These are phyloP conservation scores for Phytophthora fragariaefolia DNA, from an alignment of 352 stramenopile species.

Conservation along the genomic window DNA sequence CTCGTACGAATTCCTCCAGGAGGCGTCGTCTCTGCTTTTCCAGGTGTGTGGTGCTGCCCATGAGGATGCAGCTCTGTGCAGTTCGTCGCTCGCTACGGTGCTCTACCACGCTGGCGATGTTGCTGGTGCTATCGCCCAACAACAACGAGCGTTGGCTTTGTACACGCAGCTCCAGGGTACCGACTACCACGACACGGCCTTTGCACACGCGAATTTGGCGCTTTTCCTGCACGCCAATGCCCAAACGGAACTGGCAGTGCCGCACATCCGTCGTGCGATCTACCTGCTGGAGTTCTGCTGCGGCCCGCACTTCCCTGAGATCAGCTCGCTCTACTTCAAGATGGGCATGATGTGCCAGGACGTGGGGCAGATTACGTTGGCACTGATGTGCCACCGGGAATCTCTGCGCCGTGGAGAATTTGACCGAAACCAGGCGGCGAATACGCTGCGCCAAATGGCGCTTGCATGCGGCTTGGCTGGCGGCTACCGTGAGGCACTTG, in stretches of 20 bases:
- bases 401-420: slow-evolving; percentile 88
- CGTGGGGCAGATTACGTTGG: slow-evolving; percentile 83
- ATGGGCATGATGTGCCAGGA: slow-evolving; percentile 96
- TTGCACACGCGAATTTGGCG: slow-evolving; percentile 91
- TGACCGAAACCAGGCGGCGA: slow-evolving; percentile 86
- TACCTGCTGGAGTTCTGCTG: slow-evolving; percentile 94
- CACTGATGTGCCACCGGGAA: slow-evolving; percentile 90
- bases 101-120: slow-evolving; percentile 93
- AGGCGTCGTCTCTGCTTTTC: slow-evolving; percentile 93
- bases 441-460: slow-evolving; percentile 90
- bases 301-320: slow-evolving; percentile 91
- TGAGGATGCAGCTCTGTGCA: slow-evolving; percentile 92
- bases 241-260: slow-evolving; percentile 85
- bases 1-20: slow-evolving; percentile 88
- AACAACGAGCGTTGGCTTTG: slow-evolving; percentile 91
- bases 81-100: slow-evolving; percentile 92
- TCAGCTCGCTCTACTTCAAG: slow-evolving; percentile 92
- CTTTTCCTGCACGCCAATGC: slow-evolving; percentile 91
- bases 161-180: slow-evolving; percentile 93
- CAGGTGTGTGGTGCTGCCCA: slow-evolving; percentile 94
- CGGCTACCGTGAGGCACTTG: slow-evolving; percentile 85
- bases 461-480: slow-evolving; percentile 79
- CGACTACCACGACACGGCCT: slow-evolving; percentile 93
- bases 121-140: slow-evolving; percentile 87
- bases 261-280: slow-evolving; percentile 91